Percentiles rank a stretch among this genome's conserved stretches.
Evolutionary conservation across 768 basidiomycete species (phyloP).

Genomic region (Coprinellus micaceus): DNA sequence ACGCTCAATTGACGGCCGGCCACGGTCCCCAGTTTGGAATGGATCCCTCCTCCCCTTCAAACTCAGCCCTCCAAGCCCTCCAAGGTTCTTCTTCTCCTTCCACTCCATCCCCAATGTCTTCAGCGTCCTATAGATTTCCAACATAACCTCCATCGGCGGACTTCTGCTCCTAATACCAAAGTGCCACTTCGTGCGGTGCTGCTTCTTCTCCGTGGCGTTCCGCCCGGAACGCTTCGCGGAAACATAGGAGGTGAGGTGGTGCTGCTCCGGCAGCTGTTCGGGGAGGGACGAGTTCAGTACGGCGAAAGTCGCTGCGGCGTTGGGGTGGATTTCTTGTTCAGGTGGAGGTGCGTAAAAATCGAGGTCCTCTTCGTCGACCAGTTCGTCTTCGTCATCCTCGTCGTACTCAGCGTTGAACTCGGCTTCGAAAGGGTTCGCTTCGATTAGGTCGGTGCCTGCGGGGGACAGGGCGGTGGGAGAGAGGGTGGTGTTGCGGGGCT

Average conservation of each 20-base stretch:
- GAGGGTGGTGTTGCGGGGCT: constrained; percentile 63
- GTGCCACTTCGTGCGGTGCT: constrained; percentile 90
- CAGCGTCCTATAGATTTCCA: constrained; percentile 94
- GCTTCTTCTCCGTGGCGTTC: constrained; percentile 51
- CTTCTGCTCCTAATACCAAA: constrained; percentile 94
- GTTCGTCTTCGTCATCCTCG: constrained; percentile 44
- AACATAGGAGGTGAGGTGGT: constrained; percentile 68
- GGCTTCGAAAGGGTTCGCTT: constrained; percentile 79
- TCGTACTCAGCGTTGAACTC: constrained; percentile 67
- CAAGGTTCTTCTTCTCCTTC: constrained; percentile 84
- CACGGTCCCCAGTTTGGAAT: constrained; percentile 7
- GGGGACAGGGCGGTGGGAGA: constrained; percentile 70
- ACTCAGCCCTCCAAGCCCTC: constrained; percentile 60
- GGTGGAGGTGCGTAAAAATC: constrained; percentile 21
- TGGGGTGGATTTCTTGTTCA: neutral
- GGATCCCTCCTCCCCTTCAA: constrained; percentile 16
- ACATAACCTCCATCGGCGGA: constrained; percentile 98
- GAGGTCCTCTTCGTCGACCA: constrained; percentile 32
- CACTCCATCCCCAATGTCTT: constrained; percentile 94
- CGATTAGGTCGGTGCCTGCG: constrained; percentile 46
- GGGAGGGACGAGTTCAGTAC: constrained; percentile 89
- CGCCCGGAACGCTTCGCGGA: constrained; percentile 48
- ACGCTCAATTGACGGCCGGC: constrained; percentile 51
- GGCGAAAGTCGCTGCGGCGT: constrained; percentile 37
- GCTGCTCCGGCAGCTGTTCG: constrained; percentile 54